phyloP scores from a whole-genome alignment of 495 filamentous ascomycete species.

The Extremus antarcticus region DNA sequence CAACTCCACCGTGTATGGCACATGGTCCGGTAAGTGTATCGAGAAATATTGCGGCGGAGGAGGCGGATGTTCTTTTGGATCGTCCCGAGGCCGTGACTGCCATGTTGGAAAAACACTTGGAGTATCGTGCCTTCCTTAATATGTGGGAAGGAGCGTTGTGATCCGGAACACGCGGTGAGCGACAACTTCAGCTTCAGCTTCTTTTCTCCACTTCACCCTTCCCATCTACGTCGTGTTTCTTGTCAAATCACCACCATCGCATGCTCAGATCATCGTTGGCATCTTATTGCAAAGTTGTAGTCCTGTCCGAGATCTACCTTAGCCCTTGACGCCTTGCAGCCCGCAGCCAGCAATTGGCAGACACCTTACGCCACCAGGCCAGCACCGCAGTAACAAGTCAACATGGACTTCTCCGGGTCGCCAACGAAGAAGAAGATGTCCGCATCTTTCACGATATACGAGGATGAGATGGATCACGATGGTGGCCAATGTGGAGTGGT shows the following conservation, averaged over 20 bases:
- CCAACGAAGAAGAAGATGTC: constrained; percentile 11
- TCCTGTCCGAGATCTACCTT: no score
- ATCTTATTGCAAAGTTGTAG: neutral
- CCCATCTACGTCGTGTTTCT: neutral
- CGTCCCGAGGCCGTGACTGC: neutral
- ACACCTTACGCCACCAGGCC: neutral
- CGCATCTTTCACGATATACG: constrained; percentile 16
- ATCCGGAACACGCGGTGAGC: neutral
- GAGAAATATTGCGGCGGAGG: no score
- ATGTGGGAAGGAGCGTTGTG: neutral
- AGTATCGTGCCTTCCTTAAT: neutral
- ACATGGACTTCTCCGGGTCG: constrained; percentile 6
- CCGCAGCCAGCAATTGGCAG: no score
- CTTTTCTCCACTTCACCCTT: neutral
- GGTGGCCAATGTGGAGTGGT: constrained; percentile 4
- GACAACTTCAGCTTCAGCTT: neutral
- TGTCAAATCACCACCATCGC: neutral
- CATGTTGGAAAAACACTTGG: neutral
- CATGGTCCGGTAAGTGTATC: no score
- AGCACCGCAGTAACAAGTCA: neutral
- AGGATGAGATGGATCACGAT: constrained; percentile 10
- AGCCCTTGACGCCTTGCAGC: neutral
- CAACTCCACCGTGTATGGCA: no score
- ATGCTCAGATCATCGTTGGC: neutral
- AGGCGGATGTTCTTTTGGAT: no score